Percentiles rank a stretch among this genome's conserved stretches.
Evolutionary conservation across 2,329 filamentous ascomycete genomes (phyloP).

Genomic region (Botrytis fragariae): DNA sequence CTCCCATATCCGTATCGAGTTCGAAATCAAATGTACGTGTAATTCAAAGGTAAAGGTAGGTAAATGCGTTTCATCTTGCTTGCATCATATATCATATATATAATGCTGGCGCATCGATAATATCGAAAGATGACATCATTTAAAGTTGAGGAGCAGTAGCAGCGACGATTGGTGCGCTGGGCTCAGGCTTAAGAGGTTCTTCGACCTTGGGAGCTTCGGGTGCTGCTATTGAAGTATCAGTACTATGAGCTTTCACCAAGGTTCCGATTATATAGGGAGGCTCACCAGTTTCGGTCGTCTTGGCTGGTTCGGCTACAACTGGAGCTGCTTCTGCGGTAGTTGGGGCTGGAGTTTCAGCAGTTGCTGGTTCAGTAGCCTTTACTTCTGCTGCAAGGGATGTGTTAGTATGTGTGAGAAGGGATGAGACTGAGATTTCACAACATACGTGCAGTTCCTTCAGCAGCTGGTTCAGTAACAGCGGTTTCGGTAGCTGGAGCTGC

Average conservation of each 20-base stretch:
- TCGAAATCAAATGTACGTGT: slow-evolving; percentile 4
- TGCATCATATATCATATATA: neutral
- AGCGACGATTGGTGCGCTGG: slow-evolving; percentile 6
- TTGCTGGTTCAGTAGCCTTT: slow-evolving; percentile 24
- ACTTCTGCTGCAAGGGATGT: slow-evolving; percentile 22
- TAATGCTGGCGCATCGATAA: slow-evolving; percentile 4
- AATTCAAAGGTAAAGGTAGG: neutral
- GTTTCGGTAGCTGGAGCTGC: slow-evolving; percentile 21
- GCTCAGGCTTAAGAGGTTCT: slow-evolving; percentile 22
- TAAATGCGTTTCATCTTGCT: neutral
- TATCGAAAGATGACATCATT: slow-evolving; percentile 9
- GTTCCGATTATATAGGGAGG: slow-evolving; percentile 20
- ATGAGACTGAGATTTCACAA: neutral
- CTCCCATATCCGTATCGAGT: neutral
- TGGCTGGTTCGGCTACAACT: neutral
- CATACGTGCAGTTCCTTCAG: slow-evolving; percentile 22
- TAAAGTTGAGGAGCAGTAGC: slow-evolving; percentile 18
- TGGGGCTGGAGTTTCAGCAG: slow-evolving; percentile 25
- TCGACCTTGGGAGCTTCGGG: slow-evolving; percentile 26
- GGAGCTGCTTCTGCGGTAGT: slow-evolving; percentile 25
- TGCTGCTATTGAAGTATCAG: slow-evolving; percentile 21
- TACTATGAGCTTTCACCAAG: slow-evolving; percentile 13
- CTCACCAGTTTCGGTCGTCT: slow-evolving; percentile 5
- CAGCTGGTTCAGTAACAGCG: slow-evolving; percentile 24
- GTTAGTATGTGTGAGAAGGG: slow-evolving; percentile 19